phyloP scores from a whole-genome alignment of 352 stramenopile species.

The Plasmopara halstedii region DNA sequence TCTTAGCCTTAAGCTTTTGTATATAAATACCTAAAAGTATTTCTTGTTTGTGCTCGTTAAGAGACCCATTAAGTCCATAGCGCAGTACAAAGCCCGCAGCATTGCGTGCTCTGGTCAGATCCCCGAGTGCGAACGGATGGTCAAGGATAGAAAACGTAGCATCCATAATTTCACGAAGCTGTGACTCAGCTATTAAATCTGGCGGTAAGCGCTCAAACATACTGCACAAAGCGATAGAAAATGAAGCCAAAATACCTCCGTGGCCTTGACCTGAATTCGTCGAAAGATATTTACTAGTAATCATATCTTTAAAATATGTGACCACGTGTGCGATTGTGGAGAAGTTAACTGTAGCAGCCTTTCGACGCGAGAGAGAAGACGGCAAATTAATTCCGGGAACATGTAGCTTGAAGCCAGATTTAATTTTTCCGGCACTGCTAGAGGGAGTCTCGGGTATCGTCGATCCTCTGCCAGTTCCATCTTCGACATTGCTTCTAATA shows the following conservation, averaged over 20 bases:
- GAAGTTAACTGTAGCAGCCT: slow-evolving; percentile 53
- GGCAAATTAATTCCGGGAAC: slow-evolving; percentile 47
- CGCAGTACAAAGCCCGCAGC: slow-evolving; percentile 69
- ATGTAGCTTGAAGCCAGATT: slow-evolving; percentile 71
- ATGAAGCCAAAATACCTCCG: slow-evolving; percentile 62
- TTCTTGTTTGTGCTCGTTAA: slow-evolving; percentile 68
- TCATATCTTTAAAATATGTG: slow-evolving; percentile 69
- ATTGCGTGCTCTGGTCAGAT: slow-evolving; percentile 75
- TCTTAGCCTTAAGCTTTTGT: slow-evolving; percentile 38
- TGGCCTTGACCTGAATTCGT: slow-evolving; percentile 43
- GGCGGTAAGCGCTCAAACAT: slow-evolving; percentile 70
- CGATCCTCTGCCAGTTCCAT: slow-evolving; percentile 19
- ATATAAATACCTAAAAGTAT: slow-evolving; percentile 52
- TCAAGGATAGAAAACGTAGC: slow-evolving; percentile 62
- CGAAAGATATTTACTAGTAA: slow-evolving; percentile 54
- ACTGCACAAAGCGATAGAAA: slow-evolving; percentile 60
- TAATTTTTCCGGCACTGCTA: slow-evolving; percentile 33
- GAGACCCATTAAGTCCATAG: slow-evolving; percentile 43
- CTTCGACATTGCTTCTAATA: slow-evolving; percentile 22
- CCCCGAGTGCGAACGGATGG: slow-evolving; percentile 55
- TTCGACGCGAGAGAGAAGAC: slow-evolving; percentile 43
- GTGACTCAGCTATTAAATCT: slow-evolving; percentile 48
- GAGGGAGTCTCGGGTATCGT: slow-evolving; percentile 18
- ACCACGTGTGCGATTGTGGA: slow-evolving; percentile 69
- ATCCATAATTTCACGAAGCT: slow-evolving; percentile 65